A percentile compares a stretch with the other conserved stretches of the same genome.
These are phyloP conservation scores for Crithidia bombi DNA, from an alignment of 208 protist species.

Conservation along the genomic window DNA sequence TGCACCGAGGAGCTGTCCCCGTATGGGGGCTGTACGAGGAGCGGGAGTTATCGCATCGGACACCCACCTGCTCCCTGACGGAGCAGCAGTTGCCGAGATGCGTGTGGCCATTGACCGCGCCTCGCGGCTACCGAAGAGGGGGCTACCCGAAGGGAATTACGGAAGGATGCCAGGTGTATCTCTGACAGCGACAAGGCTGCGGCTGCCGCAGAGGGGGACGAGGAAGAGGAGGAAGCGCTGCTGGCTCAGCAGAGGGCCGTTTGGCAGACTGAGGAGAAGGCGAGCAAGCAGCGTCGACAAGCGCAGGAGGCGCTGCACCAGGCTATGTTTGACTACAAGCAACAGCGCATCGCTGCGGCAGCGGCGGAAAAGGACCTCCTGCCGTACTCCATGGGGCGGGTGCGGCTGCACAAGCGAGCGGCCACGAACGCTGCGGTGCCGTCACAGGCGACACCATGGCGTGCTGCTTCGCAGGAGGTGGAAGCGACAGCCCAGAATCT, in stretches of 20 bases:
- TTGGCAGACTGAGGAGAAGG: slow-evolving; percentile 26
- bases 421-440: background rate
- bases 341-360: slow-evolving; percentile 52
- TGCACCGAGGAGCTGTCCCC: too few species aligned
- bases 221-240: slow-evolving; percentile 8
- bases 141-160: background rate
- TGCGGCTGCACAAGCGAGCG: slow-evolving; percentile 10
- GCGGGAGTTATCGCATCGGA: too few species aligned
- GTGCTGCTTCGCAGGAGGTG: background rate
- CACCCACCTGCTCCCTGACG: too few species aligned
- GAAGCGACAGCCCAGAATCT: background rate
- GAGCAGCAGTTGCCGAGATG: too few species aligned
- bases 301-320: slow-evolving; percentile 31
- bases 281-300: slow-evolving; percentile 19
- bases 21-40: too few species aligned
- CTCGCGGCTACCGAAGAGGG: background rate
- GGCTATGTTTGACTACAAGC: slow-evolving; percentile 49
- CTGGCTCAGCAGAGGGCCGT: slow-evolving; percentile 19
- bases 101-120: too few species aligned
- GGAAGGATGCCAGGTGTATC: background rate
- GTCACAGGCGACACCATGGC: background rate
- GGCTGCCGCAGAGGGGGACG: background rate
- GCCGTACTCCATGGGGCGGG: slow-evolving; percentile 23
- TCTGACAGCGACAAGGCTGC: background rate
- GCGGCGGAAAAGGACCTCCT: slow-evolving; percentile 37